Conservation (phyloP, 305 asterid genomes). For the Fraxinus greggii region DNA sequence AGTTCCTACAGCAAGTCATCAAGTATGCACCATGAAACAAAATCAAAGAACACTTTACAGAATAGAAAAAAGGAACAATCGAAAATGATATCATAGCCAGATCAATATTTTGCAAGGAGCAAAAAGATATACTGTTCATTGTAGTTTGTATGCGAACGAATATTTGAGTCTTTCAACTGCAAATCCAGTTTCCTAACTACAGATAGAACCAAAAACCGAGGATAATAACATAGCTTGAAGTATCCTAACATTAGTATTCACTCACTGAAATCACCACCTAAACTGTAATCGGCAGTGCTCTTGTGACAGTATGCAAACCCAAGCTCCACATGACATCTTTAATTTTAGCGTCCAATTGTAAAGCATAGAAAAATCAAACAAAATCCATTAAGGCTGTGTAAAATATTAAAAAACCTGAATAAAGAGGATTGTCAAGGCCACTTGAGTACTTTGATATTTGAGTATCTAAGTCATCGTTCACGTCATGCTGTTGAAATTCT, state of each 20-base stretch:
- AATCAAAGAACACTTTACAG: background rate
- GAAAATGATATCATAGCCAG: background rate
- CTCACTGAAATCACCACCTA: background rate
- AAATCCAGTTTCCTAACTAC: background rate
- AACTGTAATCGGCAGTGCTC: background rate
- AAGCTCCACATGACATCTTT: background rate
- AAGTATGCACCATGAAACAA: background rate
- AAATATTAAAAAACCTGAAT: slow-evolving; percentile 49
- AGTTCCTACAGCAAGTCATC: background rate
- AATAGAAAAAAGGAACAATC: background rate
- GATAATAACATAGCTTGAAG: slow-evolving; percentile 2
- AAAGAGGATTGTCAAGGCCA: slow-evolving; percentile 32
- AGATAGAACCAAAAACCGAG: background rate
- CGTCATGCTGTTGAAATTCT: slow-evolving; percentile 53
- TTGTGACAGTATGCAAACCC: background rate
- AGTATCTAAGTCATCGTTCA: slow-evolving; percentile 32
- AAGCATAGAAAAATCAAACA: slow-evolving; percentile 14
- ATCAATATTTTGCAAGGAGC: background rate
- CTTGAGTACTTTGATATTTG: slow-evolving; percentile 44
- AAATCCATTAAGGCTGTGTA: background rate
- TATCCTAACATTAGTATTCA: background rate
- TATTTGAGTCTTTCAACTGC: background rate
- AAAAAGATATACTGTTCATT: background rate
- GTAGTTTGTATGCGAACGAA: background rate
- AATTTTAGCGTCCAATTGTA: background rate